Percentiles rank a stretch among this genome's conserved stretches.
Conservation (phyloP, 2,329 filamentous ascomycete species). For the Apiospora aurea region DNA sequence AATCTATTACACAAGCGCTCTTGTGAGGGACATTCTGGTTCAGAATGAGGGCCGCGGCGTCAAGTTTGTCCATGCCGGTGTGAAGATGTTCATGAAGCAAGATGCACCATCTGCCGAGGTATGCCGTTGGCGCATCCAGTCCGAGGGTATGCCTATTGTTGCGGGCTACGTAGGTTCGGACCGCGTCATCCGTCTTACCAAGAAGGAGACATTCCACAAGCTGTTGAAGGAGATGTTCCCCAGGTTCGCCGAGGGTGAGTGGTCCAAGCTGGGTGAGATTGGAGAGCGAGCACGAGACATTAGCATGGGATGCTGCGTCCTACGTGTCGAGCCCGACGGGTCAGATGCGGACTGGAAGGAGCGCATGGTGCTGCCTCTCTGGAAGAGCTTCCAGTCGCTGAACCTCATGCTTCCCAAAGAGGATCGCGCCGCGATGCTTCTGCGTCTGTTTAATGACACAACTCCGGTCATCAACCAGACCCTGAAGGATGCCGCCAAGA, state of each 20-base stretch:
- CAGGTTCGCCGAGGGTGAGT: conserved; percentile 77
- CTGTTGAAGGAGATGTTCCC: conserved; percentile 97
- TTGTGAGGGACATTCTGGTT: conserved; percentile 84
- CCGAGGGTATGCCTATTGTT: conserved; percentile 89
- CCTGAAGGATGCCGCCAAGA: conserved; percentile 56
- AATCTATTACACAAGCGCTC: conserved; percentile 91
- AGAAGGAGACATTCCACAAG: conserved; percentile 80
- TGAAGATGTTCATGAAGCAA: conserved; percentile 99
- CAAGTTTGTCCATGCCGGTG: conserved; percentile 95
- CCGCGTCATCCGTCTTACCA: conserved; percentile 76
- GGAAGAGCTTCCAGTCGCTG: conserved; percentile 89
- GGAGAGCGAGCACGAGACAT: conserved; percentile 82
- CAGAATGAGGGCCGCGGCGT: conserved; percentile 90
- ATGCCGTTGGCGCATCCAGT: conserved; percentile 94
- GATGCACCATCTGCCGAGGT: conserved; percentile 86
- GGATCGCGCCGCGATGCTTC: conserved; percentile 88
- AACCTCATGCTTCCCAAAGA: conserved; percentile 99
- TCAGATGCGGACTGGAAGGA: conserved; percentile 69
- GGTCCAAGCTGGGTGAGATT: conserved; percentile 83
- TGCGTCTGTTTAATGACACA: conserved; percentile 89
- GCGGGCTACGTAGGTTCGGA: conserved; percentile 87
- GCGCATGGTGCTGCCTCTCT: conserved; percentile 87
- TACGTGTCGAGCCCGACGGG: conserved; percentile 80
- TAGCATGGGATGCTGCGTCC: conserved; percentile 89
- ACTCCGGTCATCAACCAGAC: conserved; percentile 80